Percentiles rank a stretch among this genome's conserved stretches.
phyloP scores from a whole-genome alignment of 805 yeast genomes.

The Kockiozyma suomiensis region DNA sequence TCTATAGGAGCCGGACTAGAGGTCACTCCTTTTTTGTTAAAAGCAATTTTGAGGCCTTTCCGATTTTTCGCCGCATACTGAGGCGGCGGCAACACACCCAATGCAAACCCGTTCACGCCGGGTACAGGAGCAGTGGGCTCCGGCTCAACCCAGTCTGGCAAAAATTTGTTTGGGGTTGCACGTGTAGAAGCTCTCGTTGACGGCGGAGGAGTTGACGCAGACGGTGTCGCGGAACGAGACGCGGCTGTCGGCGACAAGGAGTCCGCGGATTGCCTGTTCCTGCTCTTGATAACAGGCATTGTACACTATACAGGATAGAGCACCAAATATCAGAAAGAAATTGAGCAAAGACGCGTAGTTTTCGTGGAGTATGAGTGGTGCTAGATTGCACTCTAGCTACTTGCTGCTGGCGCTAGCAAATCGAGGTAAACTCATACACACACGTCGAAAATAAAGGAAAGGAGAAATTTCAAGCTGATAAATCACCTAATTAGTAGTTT shows the following conservation, averaged over 20 bases:
- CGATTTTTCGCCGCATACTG: constrained; percentile 56
- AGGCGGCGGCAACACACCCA: constrained; percentile 67
- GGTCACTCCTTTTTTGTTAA: not conserved
- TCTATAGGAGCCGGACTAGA: not conserved
- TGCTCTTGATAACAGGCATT: constrained; percentile 6
- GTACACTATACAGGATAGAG: not conserved
- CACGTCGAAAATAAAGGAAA: not conserved
- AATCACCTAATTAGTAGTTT: too few relatives aligned
- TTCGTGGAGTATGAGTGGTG: not conserved
- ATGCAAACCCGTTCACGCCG: constrained; percentile 70
- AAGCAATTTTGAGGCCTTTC: constrained; percentile 35
- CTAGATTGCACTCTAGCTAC: not conserved
- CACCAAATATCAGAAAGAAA: not conserved
- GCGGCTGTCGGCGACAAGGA: not conserved
- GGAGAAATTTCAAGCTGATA: too few relatives aligned
- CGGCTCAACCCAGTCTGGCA: constrained; percentile 52
- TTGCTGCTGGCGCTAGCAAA: not conserved
- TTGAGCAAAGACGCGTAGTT: not conserved
- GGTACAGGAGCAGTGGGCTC: constrained; percentile 56
- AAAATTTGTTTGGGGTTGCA: not conserved
- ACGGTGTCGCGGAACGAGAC: constrained; percentile 1
- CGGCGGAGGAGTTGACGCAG: not conserved
- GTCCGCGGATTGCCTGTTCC: not conserved
- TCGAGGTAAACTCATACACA: not conserved
- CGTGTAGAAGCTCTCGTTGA: not conserved